Evolutionary conservation across 2,329 filamentous ascomycete genomes (phyloP).

Genomic region (Colletotrichum abscissum): DNA sequence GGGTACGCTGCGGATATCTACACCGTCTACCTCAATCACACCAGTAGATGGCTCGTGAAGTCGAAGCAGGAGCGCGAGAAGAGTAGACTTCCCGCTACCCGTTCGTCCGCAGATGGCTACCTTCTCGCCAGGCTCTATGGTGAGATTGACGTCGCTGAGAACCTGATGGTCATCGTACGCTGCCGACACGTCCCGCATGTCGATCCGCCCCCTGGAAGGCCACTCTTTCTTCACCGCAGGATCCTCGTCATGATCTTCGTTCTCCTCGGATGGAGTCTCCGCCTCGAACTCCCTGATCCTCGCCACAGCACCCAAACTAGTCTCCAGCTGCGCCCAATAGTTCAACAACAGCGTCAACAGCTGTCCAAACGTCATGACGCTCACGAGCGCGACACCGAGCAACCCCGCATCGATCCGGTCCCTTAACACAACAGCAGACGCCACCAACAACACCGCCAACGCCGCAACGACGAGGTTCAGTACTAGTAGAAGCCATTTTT

Average conservation of each 20-base stretch:
- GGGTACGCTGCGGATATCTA: slow-evolving; percentile 46
- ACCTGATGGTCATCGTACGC: slow-evolving; percentile 34
- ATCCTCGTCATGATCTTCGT: neutral
- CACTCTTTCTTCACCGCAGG: neutral
- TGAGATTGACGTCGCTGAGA: slow-evolving; percentile 43
- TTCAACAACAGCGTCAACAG: slow-evolving; percentile 43
- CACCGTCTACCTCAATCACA: slow-evolving; percentile 55
- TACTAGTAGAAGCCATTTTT: slow-evolving; percentile 66
- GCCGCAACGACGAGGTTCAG: slow-evolving; percentile 60
- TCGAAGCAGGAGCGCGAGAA: slow-evolving; percentile 58
- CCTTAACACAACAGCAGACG: slow-evolving; percentile 48
- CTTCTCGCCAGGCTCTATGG: slow-evolving; percentile 47
- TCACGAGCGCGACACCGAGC: slow-evolving; percentile 43
- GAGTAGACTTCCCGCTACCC: slow-evolving; percentile 48
- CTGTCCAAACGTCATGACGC: slow-evolving; percentile 48
- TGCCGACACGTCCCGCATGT: neutral
- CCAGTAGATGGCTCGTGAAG: slow-evolving; percentile 56
- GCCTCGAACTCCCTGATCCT: slow-evolving; percentile 43
- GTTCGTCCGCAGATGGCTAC: slow-evolving; percentile 58
- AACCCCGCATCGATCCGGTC: slow-evolving; percentile 8
- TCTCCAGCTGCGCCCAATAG: slow-evolving; percentile 47
- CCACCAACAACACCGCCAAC: slow-evolving; percentile 58
- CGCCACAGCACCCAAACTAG: slow-evolving; percentile 42
- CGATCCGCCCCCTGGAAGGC: neutral
- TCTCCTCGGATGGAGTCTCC: slow-evolving; percentile 38